Conservation (phyloP, 2,329 filamentous ascomycete species). For the Annulohypoxylon truncatum region DNA sequence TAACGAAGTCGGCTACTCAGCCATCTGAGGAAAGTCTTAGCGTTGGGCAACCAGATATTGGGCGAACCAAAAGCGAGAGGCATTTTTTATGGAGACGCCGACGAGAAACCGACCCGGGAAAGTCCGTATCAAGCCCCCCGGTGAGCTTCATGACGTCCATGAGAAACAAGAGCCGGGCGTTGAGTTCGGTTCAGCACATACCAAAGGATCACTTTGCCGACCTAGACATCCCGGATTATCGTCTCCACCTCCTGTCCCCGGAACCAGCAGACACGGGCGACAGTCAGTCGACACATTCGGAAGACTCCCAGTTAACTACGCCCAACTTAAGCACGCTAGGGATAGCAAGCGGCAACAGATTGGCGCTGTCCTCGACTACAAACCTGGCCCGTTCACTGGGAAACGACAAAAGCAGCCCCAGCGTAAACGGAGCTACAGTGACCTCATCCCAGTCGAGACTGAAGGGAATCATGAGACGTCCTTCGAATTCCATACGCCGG, state of each 20-base stretch:
- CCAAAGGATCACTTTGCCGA: constrained; percentile 43
- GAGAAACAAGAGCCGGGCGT: constrained; percentile 33
- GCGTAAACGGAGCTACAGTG: constrained; percentile 50
- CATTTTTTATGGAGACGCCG: constrained; percentile 52
- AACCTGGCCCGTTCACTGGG: constrained; percentile 24
- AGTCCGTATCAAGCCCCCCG: constrained; percentile 22
- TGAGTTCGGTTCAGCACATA: constrained; percentile 23
- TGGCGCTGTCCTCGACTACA: constrained; percentile 26
- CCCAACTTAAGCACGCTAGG: constrained; percentile 16
- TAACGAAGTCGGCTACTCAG: constrained; percentile 11
- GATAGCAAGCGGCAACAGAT: constrained; percentile 21
- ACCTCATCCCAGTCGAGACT: constrained; percentile 53
- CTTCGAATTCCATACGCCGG: constrained; percentile 40
- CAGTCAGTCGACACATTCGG: constrained; percentile 27
- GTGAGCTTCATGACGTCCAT: constrained; percentile 33
- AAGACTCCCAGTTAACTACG: constrained; percentile 23
- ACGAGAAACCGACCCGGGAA: constrained; percentile 46
- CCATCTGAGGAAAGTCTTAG: constrained; percentile 20
- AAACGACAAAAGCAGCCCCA: constrained; percentile 21
- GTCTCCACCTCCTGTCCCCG: constrained; percentile 40
- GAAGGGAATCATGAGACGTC: constrained; percentile 48
- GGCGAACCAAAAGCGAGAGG: constrained; percentile 38
- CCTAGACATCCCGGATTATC: constrained; percentile 46
- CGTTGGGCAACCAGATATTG: constrained; percentile 12
- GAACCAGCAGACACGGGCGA: constrained; percentile 26